These are phyloP conservation scores for Ramalina intermedia DNA, from an alignment of 495 filamentous ascomycete genomes.

Conservation along the genomic window DNA sequence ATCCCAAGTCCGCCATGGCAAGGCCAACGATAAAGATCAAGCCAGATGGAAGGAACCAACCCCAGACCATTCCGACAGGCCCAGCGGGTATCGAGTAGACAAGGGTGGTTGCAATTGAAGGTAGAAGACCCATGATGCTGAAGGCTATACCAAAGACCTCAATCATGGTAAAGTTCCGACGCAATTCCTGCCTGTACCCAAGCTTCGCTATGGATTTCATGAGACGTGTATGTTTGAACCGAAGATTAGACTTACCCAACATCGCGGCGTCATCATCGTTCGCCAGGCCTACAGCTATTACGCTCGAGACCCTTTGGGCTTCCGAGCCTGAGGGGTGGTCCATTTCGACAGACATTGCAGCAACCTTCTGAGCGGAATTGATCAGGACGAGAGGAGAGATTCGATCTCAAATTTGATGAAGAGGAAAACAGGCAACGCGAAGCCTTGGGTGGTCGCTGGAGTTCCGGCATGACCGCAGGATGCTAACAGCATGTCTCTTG, in stretches of 20 bases:
- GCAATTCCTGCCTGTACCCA: conserved; percentile 58
- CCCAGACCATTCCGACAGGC: conserved; percentile 58
- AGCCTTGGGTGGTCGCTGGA: too few species aligned
- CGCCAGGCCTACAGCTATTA: conserved; percentile 13
- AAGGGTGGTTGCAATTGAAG: conserved; percentile 52
- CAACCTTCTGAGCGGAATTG: background rate
- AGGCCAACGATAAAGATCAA: conserved; percentile 54
- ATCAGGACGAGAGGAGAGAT: background rate
- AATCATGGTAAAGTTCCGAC: conserved; percentile 48
- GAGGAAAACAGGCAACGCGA: too few species aligned
- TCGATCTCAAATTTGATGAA: too few species aligned
- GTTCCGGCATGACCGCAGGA: too few species aligned
- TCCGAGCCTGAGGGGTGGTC: background rate
- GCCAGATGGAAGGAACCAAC: conserved; percentile 46
- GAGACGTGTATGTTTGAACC: background rate
- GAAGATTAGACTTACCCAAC: conserved; percentile 12
- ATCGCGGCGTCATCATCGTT: conserved; percentile 23
- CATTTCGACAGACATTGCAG: background rate
- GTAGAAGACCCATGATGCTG: conserved; percentile 59
- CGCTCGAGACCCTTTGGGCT: conserved; percentile 2
- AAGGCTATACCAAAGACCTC: conserved; percentile 62
- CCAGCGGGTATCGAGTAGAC: conserved; percentile 53
- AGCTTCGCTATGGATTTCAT: conserved; percentile 28
- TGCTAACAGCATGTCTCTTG: too few species aligned
- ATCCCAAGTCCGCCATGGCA: conserved; percentile 56